Evolutionary conservation across 1,284 basidiomycete species (phyloP).

Genomic region (Hortiboletus rubellus): DNA sequence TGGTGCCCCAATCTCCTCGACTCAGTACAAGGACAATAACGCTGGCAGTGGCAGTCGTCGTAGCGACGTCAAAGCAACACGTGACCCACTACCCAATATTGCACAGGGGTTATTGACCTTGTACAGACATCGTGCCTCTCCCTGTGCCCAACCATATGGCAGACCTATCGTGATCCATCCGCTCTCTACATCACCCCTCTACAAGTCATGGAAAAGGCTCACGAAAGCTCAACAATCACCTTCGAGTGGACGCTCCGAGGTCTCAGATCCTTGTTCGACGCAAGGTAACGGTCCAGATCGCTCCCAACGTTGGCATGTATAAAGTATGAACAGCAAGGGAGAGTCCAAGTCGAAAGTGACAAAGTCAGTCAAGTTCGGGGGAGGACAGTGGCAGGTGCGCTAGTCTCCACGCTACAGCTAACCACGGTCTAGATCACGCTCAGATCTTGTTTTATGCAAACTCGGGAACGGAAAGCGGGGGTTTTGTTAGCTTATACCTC

Average conservation of each 20-base stretch:
- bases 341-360: slow-evolving; percentile 71
- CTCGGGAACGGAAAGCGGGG: slow-evolving; percentile 56
- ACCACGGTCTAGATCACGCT: neutral
- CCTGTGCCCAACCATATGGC: slow-evolving; percentile 8
- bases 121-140: neutral
- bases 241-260: slow-evolving; percentile 78
- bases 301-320: neutral
- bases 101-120: slow-evolving; percentile 12
- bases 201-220: slow-evolving; percentile 26
- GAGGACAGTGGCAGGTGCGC: slow-evolving; percentile 68
- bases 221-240: slow-evolving; percentile 61
- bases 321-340: slow-evolving; percentile 48
- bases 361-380: slow-evolving; percentile 65
- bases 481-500: slow-evolving; percentile 73
- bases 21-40: neutral
- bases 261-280: slow-evolving; percentile 70
- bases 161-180: too few species aligned
- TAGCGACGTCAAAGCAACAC: slow-evolving; percentile 13
- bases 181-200: neutral
- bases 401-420: neutral
- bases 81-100: slow-evolving; percentile 4
- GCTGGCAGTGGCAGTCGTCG: slow-evolving; percentile 16
- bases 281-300: slow-evolving; percentile 43
- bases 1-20: too few species aligned
- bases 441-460: slow-evolving; percentile 83